Conservation (phyloP, 2,329 filamentous ascomycete genomes). For the Talaromyces funiculosus region DNA sequence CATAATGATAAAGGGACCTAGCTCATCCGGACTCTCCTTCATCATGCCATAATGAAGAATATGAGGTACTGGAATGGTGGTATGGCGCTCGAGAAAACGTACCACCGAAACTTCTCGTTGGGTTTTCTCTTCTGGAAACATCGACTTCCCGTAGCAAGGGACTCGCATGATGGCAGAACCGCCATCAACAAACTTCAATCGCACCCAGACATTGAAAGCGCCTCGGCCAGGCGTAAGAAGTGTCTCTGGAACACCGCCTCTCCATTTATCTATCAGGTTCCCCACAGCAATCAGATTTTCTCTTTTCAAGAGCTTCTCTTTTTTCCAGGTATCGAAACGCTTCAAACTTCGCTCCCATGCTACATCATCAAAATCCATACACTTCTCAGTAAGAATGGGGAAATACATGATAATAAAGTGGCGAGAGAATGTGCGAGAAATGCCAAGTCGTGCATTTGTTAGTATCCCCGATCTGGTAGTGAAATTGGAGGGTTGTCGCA, state of each 20-base stretch:
- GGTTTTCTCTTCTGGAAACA: slow-evolving; percentile 25
- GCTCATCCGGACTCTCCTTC: slow-evolving; percentile 5
- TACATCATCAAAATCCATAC: slow-evolving; percentile 18
- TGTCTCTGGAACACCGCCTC: slow-evolving; percentile 8
- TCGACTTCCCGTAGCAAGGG: slow-evolving; percentile 15
- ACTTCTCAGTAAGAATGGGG: slow-evolving; percentile 12
- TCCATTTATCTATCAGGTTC: slow-evolving; percentile 14
- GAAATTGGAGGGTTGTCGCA: too few species aligned
- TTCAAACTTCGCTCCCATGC: slow-evolving; percentile 16
- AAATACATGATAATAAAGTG: too few species aligned
- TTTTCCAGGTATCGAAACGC: slow-evolving; percentile 12
- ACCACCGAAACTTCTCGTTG: slow-evolving; percentile 18
- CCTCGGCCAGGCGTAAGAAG: slow-evolving; percentile 15
- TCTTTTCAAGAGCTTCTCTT: slow-evolving; percentile 10
- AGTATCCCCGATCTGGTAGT: too few species aligned
- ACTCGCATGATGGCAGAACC: slow-evolving; percentile 19
- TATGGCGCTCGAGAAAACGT: slow-evolving; percentile 15
- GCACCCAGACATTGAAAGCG: slow-evolving; percentile 20
- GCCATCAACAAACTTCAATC: slow-evolving; percentile 18
- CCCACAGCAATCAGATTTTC: slow-evolving; percentile 8
- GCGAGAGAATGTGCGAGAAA: too few species aligned
- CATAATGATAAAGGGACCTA: slow-evolving; percentile 35
- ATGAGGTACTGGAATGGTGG: slow-evolving; percentile 17
- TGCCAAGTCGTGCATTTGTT: too few species aligned
- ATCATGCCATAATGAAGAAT: slow-evolving; percentile 19